These are phyloP conservation scores for Xylaria sp. DNA, from an alignment of 2,329 filamentous ascomycete genomes.

Conservation along the genomic window DNA sequence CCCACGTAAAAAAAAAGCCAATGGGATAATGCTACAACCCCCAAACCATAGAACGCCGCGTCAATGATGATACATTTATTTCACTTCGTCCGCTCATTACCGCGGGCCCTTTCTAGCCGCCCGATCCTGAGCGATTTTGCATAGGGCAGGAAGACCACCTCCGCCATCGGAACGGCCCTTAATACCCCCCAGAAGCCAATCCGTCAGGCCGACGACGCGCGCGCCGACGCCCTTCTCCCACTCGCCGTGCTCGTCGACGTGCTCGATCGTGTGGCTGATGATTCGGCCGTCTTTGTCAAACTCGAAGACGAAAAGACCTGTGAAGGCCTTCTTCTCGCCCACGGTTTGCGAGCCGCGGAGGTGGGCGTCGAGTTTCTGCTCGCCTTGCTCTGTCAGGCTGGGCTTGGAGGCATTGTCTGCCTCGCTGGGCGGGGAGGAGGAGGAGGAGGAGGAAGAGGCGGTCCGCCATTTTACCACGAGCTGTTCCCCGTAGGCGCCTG, in stretches of 20 bases:
- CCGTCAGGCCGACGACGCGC: slow-evolving; percentile 89
- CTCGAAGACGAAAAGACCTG: slow-evolving; percentile 92
- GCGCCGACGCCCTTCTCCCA: slow-evolving; percentile 85
- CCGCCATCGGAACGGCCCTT: slow-evolving; percentile 50
- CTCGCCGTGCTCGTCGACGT: slow-evolving; percentile 83
- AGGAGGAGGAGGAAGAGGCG: slow-evolving; percentile 52
- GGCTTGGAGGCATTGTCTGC: slow-evolving; percentile 56
- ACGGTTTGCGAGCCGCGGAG: slow-evolving; percentile 56
- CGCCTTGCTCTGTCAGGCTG: slow-evolving; percentile 47
- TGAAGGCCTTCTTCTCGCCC: slow-evolving; percentile 79
- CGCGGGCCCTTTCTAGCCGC: slow-evolving; percentile 30
- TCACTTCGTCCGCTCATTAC: slow-evolving; percentile 18
- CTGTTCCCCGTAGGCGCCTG: slow-evolving; percentile 76
- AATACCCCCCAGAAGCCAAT: slow-evolving; percentile 90
- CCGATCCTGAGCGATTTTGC: slow-evolving; percentile 34
- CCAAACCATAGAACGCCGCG: slow-evolving; percentile 30
- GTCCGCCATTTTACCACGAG: slow-evolving; percentile 93
- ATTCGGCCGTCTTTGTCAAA: slow-evolving; percentile 90
- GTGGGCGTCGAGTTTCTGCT: slow-evolving; percentile 52
- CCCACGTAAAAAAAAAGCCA: neutral
- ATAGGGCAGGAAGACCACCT: slow-evolving; percentile 43
- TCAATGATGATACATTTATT: slow-evolving; percentile 27
- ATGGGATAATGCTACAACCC: slow-evolving; percentile 28
- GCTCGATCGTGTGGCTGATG: slow-evolving; percentile 90
- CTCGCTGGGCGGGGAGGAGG: slow-evolving; percentile 49